These are phyloP conservation scores for Fusarium brevicatenulatum DNA, from an alignment of 2,329 filamentous ascomycete genomes.

Conservation along the genomic window DNA sequence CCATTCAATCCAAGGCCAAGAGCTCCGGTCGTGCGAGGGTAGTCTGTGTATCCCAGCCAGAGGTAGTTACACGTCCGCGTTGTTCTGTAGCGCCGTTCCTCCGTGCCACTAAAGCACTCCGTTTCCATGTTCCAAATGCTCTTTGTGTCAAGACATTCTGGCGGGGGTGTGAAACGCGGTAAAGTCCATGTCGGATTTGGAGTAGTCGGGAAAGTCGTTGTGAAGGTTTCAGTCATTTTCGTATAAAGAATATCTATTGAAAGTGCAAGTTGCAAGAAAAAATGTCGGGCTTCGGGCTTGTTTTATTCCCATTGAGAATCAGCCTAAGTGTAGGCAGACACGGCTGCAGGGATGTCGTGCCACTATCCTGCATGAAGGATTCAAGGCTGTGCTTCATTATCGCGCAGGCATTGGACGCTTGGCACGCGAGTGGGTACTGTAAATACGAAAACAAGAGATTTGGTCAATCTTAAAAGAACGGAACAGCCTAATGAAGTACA, in stretches of 20 bases:
- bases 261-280: too few species aligned
- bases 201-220: not conserved
- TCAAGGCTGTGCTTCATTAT: not conserved
- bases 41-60: not conserved
- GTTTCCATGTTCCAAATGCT: not conserved
- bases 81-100: not conserved
- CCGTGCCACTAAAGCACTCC: not conserved
- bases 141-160: not conserved
- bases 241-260: too few species aligned
- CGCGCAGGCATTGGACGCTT: not conserved
- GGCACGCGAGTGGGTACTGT: not conserved
- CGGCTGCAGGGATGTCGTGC: not conserved
- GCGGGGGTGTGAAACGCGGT: not conserved
- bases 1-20: rapidly evolving
- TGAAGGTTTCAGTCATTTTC: not conserved
- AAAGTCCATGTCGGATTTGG: not conserved
- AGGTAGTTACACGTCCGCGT: not conserved
- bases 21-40: not conserved
- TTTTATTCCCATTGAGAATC: too few species aligned
- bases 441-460: not conserved
- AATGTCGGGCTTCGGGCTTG: too few species aligned
- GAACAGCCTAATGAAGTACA: too few species aligned
- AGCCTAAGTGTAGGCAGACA: not conserved
- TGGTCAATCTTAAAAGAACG: not conserved
- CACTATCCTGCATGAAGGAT: not conserved